These are phyloP conservation scores for Cordia subcordata DNA, from an alignment of 257 asterid genomes.

Conservation along the genomic window DNA sequence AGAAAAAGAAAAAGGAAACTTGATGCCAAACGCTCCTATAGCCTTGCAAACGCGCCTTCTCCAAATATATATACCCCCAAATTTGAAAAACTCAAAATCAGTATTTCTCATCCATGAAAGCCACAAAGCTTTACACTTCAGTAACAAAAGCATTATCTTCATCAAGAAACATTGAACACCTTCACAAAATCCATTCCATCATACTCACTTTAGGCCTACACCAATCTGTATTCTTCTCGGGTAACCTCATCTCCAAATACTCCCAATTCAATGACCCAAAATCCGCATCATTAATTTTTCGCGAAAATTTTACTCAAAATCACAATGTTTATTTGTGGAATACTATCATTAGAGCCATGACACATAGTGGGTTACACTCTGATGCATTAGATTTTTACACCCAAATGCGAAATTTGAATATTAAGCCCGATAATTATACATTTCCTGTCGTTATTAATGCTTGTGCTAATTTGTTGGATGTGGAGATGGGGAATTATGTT, in stretches of 20 bases:
- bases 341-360: conserved; percentile 69
- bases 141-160: conserved; percentile 49
- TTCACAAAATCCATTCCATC: conserved; percentile 50
- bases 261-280: conserved; percentile 52
- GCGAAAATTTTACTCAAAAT: conserved; percentile 13
- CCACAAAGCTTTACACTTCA: conserved; percentile 21
- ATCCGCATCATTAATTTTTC: conserved; percentile 44
- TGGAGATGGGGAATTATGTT: conserved; percentile 40
- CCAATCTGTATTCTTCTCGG: conserved; percentile 42
- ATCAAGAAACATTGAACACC: conserved; percentile 27
- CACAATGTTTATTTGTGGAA: conserved; percentile 52
- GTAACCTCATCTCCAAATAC: conserved; percentile 64
- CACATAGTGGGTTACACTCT: conserved; percentile 42
- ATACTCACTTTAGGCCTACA: conserved; percentile 46
- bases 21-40: too few relatives aligned
- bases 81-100: background rate
- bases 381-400: conserved; percentile 53
- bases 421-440: conserved; percentile 58
- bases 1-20: too few relatives aligned
- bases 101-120: conserved; percentile 21
- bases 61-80: conserved; percentile 8
- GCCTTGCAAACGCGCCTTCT: background rate
- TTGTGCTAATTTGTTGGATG: conserved; percentile 54
- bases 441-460: conserved; percentile 76
- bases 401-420: conserved; percentile 42